Evolutionary conservation across 257 asterid species (phyloP).

Genomic region (Lycium barbarum): DNA sequence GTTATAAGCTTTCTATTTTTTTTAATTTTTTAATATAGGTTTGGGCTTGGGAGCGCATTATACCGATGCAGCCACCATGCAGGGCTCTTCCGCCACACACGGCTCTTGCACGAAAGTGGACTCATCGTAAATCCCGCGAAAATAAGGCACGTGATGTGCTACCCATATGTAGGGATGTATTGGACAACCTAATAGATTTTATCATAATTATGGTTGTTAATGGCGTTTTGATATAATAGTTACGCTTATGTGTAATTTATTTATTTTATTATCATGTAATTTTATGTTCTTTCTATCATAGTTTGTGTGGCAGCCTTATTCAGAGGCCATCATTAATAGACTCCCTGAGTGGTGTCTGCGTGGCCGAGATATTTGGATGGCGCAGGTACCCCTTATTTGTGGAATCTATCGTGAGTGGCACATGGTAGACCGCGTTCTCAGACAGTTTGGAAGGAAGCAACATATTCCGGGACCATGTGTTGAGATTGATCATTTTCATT

Average conservation of each 20-base stretch:
- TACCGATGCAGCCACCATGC: not conserved
- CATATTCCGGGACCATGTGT: not conserved
- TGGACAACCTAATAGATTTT: not conserved
- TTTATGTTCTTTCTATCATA: not conserved
- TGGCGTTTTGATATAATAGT: not conserved
- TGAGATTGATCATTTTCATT: not conserved
- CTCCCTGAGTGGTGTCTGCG: not conserved
- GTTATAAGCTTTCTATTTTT: not conserved
- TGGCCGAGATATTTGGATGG: conserved; percentile 21
- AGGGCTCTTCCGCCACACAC: not conserved
- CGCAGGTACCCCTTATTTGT: not conserved
- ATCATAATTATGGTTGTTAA: not conserved
- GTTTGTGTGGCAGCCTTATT: conserved; percentile 12
- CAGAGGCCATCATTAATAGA: not conserved
- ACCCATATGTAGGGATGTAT: not conserved
- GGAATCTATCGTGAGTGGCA: conserved; percentile 7
- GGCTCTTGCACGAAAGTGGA: not conserved
- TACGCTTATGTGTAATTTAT: not conserved
- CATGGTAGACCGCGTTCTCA: not conserved
- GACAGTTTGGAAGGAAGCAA: not conserved
- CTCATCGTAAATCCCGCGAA: not conserved
- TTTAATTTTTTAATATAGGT: not conserved
- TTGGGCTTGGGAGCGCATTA: conserved; percentile 3
- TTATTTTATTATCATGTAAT: not conserved
- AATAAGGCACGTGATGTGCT: not conserved